Conservation (phyloP, 345 rosid genomes). For the Durio zibethinus region DNA sequence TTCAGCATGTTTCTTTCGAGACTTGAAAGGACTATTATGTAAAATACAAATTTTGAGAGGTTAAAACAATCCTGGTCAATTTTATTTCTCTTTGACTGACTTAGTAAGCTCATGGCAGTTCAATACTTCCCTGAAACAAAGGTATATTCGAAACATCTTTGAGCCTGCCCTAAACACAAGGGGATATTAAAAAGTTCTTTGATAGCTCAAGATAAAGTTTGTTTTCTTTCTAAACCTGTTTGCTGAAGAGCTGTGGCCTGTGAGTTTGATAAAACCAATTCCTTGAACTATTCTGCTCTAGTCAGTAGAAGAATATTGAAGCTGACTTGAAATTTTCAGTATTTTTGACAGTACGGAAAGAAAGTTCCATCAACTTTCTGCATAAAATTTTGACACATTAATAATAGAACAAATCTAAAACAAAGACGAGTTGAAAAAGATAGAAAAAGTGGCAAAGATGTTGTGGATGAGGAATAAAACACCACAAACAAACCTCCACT, state of each 20-base stretch:
- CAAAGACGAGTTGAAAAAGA: background rate
- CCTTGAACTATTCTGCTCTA: background rate
- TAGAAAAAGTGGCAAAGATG: background rate
- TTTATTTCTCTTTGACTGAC: background rate
- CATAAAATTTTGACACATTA: background rate
- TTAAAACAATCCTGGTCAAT: too few relatives aligned
- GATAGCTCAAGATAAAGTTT: background rate
- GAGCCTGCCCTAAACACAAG: background rate
- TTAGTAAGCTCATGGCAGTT: background rate
- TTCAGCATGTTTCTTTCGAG: background rate
- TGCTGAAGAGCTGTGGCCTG: background rate
- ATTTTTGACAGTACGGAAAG: background rate
- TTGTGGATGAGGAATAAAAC: background rate
- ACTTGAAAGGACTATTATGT: background rate
- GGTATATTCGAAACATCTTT: background rate
- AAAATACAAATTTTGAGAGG: background rate
- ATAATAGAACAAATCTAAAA: background rate
- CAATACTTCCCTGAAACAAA: background rate
- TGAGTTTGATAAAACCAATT: background rate
- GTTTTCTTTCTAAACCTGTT: background rate
- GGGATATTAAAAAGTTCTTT: background rate
- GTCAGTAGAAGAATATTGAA: background rate
- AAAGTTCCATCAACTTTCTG: background rate
- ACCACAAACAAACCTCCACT: constrained; percentile 17
- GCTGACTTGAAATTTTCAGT: background rate